phyloP scores from a whole-genome alignment of 176 grass and related monocot genomes.

The Paspalum vaginatum region DNA sequence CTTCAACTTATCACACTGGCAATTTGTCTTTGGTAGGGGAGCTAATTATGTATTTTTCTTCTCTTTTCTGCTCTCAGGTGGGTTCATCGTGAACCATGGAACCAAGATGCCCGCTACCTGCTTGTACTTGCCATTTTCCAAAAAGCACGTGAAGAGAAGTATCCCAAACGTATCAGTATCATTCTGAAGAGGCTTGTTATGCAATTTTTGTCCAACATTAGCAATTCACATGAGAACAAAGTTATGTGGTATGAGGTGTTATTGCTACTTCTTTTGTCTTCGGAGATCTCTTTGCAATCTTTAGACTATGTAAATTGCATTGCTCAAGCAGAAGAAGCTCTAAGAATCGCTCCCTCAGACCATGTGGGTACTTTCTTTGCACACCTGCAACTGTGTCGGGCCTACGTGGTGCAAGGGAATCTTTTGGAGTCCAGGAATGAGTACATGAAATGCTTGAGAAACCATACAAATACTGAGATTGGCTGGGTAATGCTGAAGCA shows the following conservation, averaged over 20 bases:
- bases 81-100: conserved; percentile 93
- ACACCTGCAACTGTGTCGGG: conserved; percentile 79
- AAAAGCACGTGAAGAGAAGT: conserved; percentile 86
- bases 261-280: conserved; percentile 68
- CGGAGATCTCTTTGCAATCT: conserved; percentile 81
- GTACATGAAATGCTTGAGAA: conserved; percentile 80
- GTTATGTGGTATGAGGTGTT: conserved; percentile 53
- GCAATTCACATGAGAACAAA: conserved; percentile 43
- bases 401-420: conserved; percentile 60
- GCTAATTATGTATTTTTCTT: conserved; percentile 21
- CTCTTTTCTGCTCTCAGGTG: conserved; percentile 48
- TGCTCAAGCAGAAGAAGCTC: conserved; percentile 57
- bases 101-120: conserved; percentile 68
- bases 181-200: conserved; percentile 67
- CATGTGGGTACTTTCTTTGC: conserved; percentile 65
- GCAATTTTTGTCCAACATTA: conserved; percentile 60
- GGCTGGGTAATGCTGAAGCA: conserved; percentile 87
- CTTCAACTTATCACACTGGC: conserved; percentile 29
- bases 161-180: conserved; percentile 56
- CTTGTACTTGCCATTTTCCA: conserved; percentile 81
- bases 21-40: conserved; percentile 19
- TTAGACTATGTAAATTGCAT: conserved; percentile 58
- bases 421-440: conserved; percentile 63
- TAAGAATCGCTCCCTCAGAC: conserved; percentile 40
- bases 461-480: conserved; percentile 56